A percentile compares a stretch with the other conserved stretches of the same genome.
phyloP scores from a whole-genome alignment of 352 stramenopile genomes.

The Phytophthora ohioensis region DNA sequence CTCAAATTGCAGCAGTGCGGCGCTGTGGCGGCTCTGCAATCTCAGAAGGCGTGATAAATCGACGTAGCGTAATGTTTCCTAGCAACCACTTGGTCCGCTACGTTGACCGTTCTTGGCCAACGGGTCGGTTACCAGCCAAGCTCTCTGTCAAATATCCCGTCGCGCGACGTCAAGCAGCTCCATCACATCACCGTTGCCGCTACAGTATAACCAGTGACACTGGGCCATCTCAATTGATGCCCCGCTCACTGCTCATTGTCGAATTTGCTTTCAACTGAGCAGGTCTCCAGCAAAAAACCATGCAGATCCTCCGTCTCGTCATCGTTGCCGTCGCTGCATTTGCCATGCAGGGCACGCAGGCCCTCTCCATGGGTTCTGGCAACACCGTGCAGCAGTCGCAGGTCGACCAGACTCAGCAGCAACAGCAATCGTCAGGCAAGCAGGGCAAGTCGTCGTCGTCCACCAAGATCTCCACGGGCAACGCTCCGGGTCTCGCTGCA shows the following conservation, averaged over 20 bases:
- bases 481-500: constrained; percentile 29
- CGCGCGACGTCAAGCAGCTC: constrained; percentile 3
- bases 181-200: neutral
- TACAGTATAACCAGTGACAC: neutral
- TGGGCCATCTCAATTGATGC: neutral
- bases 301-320: constrained; percentile 29
- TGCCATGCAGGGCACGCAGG: constrained; percentile 44
- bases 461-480: constrained; percentile 34
- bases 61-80: constrained; percentile 11
- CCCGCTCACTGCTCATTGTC: constrained; percentile 20
- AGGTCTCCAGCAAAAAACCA: constrained; percentile 10
- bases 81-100: constrained; percentile 14
- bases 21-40: neutral
- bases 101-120: constrained; percentile 12
- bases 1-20: neutral
- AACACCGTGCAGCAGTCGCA: constrained; percentile 10
- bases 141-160: constrained; percentile 12
- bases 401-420: constrained; percentile 1
- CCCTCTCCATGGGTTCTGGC: constrained; percentile 12
- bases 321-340: constrained; percentile 33
- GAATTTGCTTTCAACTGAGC: constrained; percentile 11
- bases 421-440: constrained; percentile 11
- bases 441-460: constrained; percentile 10
- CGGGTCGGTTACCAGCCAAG: neutral
- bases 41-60: constrained; percentile 2